Evolutionary conservation across 148 eudicot genomes (phyloP), one percentile per base, ranked within the genome.

Genomic region (Chenopodium formosanum): DNA sequence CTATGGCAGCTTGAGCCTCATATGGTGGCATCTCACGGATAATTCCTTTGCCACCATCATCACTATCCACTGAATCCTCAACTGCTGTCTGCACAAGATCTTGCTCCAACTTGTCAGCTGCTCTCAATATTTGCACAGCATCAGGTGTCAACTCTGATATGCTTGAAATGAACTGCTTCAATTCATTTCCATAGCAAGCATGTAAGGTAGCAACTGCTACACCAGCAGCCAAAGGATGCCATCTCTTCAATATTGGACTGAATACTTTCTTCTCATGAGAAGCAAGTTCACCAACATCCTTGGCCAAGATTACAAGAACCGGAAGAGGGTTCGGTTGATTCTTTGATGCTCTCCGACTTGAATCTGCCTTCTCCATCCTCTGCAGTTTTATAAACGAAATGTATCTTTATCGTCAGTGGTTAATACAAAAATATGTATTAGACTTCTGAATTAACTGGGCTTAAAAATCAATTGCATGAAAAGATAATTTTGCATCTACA

Each of bases 1-100:
- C 94, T 79, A 96, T 92, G 67, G 92, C 92, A 79, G 93, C 87
- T 88, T 96, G 97, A 86, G 99, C 99, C 82, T 96, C 99, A 89
- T 76, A 96, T 71, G 99, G 99, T 82, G 98, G 99, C 99, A 96
- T 96, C 84, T 96, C 99, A 78, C 97, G 95, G 47, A 96, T 96
- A 62, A 96, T 90, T 79, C 93, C 99, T 88, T 96, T 96, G 62
- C 97, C 99, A 67, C 99, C 99, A 90, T 96, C 99, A 52, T 96
- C 98, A 80, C 98, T 91, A 70, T 96, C 98, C 62, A 96, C 99
- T 17, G 99, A 94, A 91, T 96, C 99, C 86, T 96, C 99, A 58
- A 96, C 99, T 31, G 98, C 99, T 75, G 94, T 96, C 62, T 85
- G 93, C 80, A 96, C 99, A 70, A 96, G 93, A 87, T 94, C 94